phyloP scores from a whole-genome alignment of 2,329 filamentous ascomycete species.

The Epichloe bromicola region DNA sequence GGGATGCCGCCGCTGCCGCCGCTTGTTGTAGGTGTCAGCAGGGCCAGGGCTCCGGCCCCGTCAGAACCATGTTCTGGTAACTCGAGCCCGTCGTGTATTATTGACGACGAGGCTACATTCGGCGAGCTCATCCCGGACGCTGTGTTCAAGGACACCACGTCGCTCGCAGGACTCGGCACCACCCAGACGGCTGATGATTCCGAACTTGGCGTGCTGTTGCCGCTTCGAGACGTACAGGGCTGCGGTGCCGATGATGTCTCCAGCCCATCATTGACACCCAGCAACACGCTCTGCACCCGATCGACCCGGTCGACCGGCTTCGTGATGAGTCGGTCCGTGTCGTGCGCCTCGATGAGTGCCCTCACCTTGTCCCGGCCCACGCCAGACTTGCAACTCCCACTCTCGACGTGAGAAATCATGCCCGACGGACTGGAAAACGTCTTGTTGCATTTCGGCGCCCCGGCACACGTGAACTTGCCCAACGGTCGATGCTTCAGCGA shows the following conservation, averaged over 20 bases:
- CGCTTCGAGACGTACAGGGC: background rate
- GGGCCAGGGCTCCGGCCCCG: too few relatives aligned
- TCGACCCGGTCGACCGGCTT: background rate
- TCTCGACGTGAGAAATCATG: slow-evolving; percentile 9
- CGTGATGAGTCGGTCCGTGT: slow-evolving; percentile 5
- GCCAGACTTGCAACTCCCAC: slow-evolving; percentile 7
- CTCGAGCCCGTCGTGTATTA: background rate
- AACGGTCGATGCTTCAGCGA: slow-evolving; percentile 6
- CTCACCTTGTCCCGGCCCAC: slow-evolving; percentile 5
- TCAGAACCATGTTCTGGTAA: too few relatives aligned
- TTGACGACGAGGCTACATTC: background rate
- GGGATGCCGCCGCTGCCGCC: background rate
- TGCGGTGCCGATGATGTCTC: background rate
- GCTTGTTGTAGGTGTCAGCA: background rate
- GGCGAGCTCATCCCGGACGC: background rate
- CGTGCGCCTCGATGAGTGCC: slow-evolving; percentile 2
- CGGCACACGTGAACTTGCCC: slow-evolving; percentile 5
- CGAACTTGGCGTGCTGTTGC: background rate
- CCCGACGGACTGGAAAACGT: slow-evolving; percentile 7
- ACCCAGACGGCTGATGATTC: background rate
- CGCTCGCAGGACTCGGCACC: background rate
- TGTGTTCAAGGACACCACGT: background rate
- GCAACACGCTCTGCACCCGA: background rate
- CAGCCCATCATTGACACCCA: background rate
- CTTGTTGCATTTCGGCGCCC: slow-evolving; percentile 3